These are phyloP conservation scores for Dryadomyces quercivorus DNA, from an alignment of 2,329 filamentous ascomycete species.

Conservation along the genomic window DNA sequence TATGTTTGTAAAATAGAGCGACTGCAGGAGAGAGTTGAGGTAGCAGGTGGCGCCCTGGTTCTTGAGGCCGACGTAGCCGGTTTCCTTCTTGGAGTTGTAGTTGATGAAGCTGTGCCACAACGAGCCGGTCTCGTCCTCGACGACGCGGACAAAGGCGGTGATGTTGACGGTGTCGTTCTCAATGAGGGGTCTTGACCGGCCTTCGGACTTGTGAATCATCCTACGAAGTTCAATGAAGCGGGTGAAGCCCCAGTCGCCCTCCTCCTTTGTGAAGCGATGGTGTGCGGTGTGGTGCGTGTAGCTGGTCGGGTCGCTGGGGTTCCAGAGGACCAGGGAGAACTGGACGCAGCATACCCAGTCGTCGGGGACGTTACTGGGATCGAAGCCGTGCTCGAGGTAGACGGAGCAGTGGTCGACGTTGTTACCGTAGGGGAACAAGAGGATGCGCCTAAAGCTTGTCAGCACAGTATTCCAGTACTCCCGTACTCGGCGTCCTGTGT, in stretches of 20 bases:
- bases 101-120: slow-evolving; percentile 86
- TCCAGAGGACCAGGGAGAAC: slow-evolving; percentile 89
- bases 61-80: slow-evolving; percentile 88
- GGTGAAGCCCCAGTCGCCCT: slow-evolving; percentile 99
- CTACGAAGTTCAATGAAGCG: slow-evolving; percentile 79
- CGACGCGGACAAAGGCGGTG: slow-evolving; percentile 69
- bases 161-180: slow-evolving; percentile 69
- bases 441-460: slow-evolving; percentile 58
- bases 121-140: slow-evolving; percentile 80
- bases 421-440: slow-evolving; percentile 93
- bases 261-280: slow-evolving; percentile 90
- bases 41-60: slow-evolving; percentile 95
- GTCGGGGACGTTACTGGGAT: slow-evolving; percentile 61
- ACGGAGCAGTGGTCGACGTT: slow-evolving; percentile 89
- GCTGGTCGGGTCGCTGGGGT: slow-evolving; percentile 80
- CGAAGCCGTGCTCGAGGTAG: slow-evolving; percentile 91
- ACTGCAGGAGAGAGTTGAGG: slow-evolving; percentile 73
- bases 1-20: slow-evolving; percentile 76
- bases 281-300: slow-evolving; percentile 74
- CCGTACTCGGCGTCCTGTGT: neutral
- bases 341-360: slow-evolving; percentile 97
- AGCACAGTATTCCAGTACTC: no score
- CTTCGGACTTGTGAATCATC: slow-evolving; percentile 67
- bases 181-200: slow-evolving; percentile 54
- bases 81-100: slow-evolving; percentile 99